Percentiles rank a stretch among this genome's conserved stretches.
Conservation (phyloP, 495 filamentous ascomycete species). For the Penicillium macrosclerotiorum region DNA sequence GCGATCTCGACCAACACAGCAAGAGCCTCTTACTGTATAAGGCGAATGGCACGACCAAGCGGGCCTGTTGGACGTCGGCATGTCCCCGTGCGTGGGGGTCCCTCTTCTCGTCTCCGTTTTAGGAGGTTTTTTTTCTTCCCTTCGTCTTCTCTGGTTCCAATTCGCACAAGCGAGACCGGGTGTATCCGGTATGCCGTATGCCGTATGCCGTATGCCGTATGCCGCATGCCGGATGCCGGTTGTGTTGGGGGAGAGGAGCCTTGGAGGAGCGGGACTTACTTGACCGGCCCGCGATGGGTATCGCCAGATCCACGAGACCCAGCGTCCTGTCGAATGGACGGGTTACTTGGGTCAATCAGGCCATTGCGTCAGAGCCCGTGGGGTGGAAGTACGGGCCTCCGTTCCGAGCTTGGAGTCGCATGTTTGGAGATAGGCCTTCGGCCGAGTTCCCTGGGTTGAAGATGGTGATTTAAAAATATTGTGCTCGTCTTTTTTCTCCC, state of each 20-base stretch:
- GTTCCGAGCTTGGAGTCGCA: background rate
- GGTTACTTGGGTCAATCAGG: background rate
- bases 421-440: background rate
- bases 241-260: too few relatives aligned
- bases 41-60: constrained; percentile 7
- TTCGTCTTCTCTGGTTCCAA: too few relatives aligned
- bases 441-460: background rate
- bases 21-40: constrained; percentile 6
- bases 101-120: background rate
- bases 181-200: background rate
- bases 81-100: background rate
- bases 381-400: background rate
- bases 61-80: background rate
- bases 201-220: too few relatives aligned
- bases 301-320: constrained; percentile 3
- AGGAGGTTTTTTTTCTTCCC: too few relatives aligned
- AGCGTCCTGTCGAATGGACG: background rate
- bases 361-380: background rate
- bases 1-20: too few relatives aligned
- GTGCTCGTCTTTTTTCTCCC: too few relatives aligned
- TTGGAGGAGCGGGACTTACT: too few relatives aligned
- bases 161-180: too few relatives aligned
- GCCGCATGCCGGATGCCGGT: too few relatives aligned
- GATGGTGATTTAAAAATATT: too few relatives aligned
- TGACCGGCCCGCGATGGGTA: constrained; percentile 9